Percentiles rank a stretch among this genome's conserved stretches.
Evolutionary conservation across 106 monocot genomes (phyloP).

Genomic region (Hemerocallis citrina): DNA sequence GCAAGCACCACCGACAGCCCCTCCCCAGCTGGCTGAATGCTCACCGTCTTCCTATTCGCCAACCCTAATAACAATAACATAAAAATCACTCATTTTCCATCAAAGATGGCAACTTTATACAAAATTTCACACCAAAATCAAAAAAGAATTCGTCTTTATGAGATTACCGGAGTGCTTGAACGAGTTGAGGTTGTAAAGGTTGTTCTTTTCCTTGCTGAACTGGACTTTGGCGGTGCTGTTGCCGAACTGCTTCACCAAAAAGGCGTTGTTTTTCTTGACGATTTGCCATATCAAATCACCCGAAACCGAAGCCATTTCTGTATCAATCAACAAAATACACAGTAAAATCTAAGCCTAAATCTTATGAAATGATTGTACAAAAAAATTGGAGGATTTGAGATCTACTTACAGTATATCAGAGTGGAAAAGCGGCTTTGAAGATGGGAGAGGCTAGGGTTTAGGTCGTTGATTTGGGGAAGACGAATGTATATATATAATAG

Average conservation of each 20-base stretch:
- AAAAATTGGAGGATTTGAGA: too few relatives aligned
- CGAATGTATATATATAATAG: too few relatives aligned
- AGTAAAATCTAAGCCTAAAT: too few relatives aligned
- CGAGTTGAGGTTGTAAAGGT: conserved; percentile 61
- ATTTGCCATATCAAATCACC: conserved; percentile 64
- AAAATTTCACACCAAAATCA: neutral
- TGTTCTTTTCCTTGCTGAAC: conserved; percentile 68
- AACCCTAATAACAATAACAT: conserved; percentile 32
- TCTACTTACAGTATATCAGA: too few relatives aligned
- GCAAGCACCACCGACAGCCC: conserved; percentile 31
- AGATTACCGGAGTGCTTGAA: conserved; percentile 57
- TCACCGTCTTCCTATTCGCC: conserved; percentile 52
- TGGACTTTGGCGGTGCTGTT: conserved; percentile 56
- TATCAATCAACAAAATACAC: neutral
- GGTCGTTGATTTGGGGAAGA: too few relatives aligned
- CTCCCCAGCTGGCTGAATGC: conserved; percentile 40
- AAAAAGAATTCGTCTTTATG: neutral
- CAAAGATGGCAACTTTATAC: neutral
- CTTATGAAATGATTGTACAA: too few relatives aligned
- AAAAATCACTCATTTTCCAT: neutral
- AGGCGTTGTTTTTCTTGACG: conserved; percentile 56
- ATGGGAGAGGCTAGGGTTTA: too few relatives aligned
- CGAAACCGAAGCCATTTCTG: conserved; percentile 41
- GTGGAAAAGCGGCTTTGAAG: too few relatives aligned
- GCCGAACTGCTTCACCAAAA: conserved; percentile 62